Evolutionary conservation across 1,139 yeast genomes (phyloP).

Genomic region (Nakaseomyces glabratus): DNA sequence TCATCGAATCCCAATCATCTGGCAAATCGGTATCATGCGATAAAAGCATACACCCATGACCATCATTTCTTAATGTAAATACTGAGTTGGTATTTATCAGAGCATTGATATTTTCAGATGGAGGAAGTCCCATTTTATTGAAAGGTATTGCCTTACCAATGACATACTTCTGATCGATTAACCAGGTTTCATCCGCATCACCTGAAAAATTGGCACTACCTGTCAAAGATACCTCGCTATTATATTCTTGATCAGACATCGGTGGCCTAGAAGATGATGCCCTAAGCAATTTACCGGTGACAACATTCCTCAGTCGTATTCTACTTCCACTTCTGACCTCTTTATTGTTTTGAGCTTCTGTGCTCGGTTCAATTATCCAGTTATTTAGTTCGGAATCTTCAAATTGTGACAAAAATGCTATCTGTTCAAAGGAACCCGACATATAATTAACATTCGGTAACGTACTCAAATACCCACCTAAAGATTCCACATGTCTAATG

Average conservation of each 20-base stretch:
- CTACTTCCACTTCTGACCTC: constrained; percentile 42
- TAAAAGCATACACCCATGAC: constrained; percentile 50
- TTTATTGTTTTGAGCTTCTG: constrained; percentile 21
- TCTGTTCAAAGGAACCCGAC: constrained; percentile 53
- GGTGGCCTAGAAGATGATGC: constrained; percentile 61
- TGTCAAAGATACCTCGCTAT: constrained; percentile 59
- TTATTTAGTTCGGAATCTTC: constrained; percentile 48
- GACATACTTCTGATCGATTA: no score
- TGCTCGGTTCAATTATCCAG: constrained; percentile 50
- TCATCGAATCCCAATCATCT: neutral
- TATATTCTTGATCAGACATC: constrained; percentile 70
- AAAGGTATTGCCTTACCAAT: neutral
- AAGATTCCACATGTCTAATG: constrained; percentile 48
- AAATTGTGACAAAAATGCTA: constrained; percentile 52
- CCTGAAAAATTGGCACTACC: constrained; percentile 44
- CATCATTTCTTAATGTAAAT: constrained; percentile 52
- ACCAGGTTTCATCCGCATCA: constrained; percentile 47
- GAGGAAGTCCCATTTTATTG: neutral
- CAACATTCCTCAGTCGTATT: constrained; percentile 53
- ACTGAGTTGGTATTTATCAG: constrained; percentile 41
- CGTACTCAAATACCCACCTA: constrained; percentile 64
- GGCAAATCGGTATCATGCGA: constrained; percentile 48
- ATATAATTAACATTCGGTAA: constrained; percentile 44
- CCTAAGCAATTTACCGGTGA: constrained; percentile 51
- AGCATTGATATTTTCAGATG: constrained; percentile 34